Conservation (phyloP, 78 protist genomes). For the Capsaspora owczarzaki region DNA sequence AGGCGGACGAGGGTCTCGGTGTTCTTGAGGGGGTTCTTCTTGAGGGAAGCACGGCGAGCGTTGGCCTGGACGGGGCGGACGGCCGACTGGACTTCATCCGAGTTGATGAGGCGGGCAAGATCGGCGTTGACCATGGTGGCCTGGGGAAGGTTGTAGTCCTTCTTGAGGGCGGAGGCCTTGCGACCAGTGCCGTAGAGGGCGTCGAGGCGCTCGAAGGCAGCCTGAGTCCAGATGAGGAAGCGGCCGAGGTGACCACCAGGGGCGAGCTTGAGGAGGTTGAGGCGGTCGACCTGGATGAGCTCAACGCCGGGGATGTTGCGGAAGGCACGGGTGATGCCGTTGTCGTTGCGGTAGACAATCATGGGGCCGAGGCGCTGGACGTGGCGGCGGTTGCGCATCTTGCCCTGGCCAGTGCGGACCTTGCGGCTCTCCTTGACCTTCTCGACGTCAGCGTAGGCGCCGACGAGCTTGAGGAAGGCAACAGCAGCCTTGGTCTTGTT, state of each 20-base stretch:
- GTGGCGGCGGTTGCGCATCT: conserved; percentile 96
- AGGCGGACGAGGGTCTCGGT: conserved; percentile 47
- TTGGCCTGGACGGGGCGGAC: conserved; percentile 36
- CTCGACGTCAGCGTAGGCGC: conserved; percentile 89
- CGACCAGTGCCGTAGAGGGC: conserved; percentile 68
- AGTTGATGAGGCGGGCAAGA: conserved; percentile 86
- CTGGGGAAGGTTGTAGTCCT: conserved; percentile 78
- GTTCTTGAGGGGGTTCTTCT: conserved; percentile 88
- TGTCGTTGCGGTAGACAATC: conserved; percentile 76
- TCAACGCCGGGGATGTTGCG: conserved; percentile 99
- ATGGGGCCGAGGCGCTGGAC: conserved; percentile 94
- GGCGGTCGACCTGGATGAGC: conserved; percentile 66
- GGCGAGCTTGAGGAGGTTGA: conserved; percentile 98
- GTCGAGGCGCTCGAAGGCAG: conserved; percentile 92
- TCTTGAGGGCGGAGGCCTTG: conserved; percentile 50
- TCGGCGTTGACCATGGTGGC: conserved; percentile 86
- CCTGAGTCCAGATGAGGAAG: conserved; percentile 97
- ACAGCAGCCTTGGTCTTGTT: conserved; percentile 90
- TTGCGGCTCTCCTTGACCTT: conserved; percentile 42
- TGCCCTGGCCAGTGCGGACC: conserved; percentile 95
- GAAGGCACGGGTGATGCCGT: conserved; percentile 79
- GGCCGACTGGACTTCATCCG: conserved; percentile 88
- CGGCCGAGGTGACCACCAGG: conserved; percentile 99
- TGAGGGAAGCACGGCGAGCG: conserved; percentile 9
- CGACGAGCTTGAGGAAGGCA: conserved; percentile 60